phyloP scores from a whole-genome alignment of 768 basidiomycete genomes.

The Podaxis pistillaris region DNA sequence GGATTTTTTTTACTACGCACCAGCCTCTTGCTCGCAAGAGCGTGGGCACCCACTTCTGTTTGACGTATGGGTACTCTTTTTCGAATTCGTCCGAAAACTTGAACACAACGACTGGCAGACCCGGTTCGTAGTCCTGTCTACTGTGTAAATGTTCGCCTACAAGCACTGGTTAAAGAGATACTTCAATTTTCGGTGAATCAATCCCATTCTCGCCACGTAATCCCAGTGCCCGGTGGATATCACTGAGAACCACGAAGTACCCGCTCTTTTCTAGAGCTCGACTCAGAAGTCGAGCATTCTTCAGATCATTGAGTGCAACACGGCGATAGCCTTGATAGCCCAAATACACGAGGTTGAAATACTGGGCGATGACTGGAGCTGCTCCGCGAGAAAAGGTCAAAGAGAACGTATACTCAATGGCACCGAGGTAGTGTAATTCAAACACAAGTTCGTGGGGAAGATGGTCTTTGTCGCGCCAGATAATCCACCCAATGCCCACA shows the following conservation, averaged over 20 bases:
- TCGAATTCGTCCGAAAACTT: constrained; percentile 58
- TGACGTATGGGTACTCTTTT: constrained; percentile 50
- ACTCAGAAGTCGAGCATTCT: constrained; percentile 63
- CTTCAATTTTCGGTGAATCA: constrained; percentile 59
- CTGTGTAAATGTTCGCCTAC: constrained; percentile 17
- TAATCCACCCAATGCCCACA: constrained; percentile 66
- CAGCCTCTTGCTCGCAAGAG: constrained; percentile 51
- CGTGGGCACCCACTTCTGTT: constrained; percentile 61
- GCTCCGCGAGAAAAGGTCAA: constrained; percentile 42
- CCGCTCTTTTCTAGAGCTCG: constrained; percentile 57
- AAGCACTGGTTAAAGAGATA: constrained; percentile 22
- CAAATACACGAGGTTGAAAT: constrained; percentile 63
- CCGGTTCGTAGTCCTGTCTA: constrained; percentile 47
- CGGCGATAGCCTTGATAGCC: constrained; percentile 56
- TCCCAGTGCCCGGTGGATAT: constrained; percentile 49
- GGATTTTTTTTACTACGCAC: constrained; percentile 33
- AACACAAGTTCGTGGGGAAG: constrained; percentile 74
- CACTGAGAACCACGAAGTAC: constrained; percentile 52
- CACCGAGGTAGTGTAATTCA: constrained; percentile 55
- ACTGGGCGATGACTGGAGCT: constrained; percentile 61
- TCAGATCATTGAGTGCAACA: constrained; percentile 47
- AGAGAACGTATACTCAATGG: constrained; percentile 74
- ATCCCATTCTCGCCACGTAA: constrained; percentile 29
- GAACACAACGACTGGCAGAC: constrained; percentile 69
- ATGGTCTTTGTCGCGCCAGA: constrained; percentile 63